Percentiles rank a stretch among this genome's conserved stretches.
These are phyloP conservation scores for Rhynchosporium graminicola DNA, from an alignment of 2,329 filamentous ascomycete species.

Conservation along the genomic window DNA sequence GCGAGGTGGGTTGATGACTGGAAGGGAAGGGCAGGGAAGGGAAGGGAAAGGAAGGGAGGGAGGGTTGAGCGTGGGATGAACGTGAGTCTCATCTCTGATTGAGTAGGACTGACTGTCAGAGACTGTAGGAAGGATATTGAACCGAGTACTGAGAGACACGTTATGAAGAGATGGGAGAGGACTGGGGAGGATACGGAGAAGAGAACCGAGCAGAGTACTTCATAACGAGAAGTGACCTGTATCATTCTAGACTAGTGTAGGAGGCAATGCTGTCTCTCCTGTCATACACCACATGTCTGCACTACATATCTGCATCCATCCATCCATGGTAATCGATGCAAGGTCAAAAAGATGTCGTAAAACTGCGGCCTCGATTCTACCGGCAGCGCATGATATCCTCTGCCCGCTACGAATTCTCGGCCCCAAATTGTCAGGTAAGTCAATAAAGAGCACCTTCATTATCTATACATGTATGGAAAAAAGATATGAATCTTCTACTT, in stretches of 20 bases:
- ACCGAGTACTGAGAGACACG: no score
- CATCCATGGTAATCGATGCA: not conserved
- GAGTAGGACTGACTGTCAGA: no score
- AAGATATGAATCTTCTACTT: not conserved
- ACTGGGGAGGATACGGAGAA: not conserved
- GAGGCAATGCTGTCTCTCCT: not conserved
- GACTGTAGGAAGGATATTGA: no score
- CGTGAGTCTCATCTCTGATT: not conserved
- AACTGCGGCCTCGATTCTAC: slow-evolving; percentile 32
- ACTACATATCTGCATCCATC: not conserved
- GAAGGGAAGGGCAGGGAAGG: no score
- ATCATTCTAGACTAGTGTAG: not conserved
- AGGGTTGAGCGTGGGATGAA: not conserved
- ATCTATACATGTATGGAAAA: slow-evolving; percentile 23
- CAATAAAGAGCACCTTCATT: slow-evolving; percentile 22
- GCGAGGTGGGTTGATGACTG: not conserved
- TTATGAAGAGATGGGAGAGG: not conserved
- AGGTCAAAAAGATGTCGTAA: not conserved
- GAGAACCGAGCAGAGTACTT: not conserved
- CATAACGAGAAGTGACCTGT: not conserved
- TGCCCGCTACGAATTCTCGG: not conserved
- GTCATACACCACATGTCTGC: slow-evolving; percentile 3
- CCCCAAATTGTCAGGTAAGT: slow-evolving; percentile 9
- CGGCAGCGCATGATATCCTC: slow-evolving; percentile 22
- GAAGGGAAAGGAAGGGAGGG: no score